Conservation (phyloP, 352 stramenopile genomes). For the Phytophthora sp. region DNA sequence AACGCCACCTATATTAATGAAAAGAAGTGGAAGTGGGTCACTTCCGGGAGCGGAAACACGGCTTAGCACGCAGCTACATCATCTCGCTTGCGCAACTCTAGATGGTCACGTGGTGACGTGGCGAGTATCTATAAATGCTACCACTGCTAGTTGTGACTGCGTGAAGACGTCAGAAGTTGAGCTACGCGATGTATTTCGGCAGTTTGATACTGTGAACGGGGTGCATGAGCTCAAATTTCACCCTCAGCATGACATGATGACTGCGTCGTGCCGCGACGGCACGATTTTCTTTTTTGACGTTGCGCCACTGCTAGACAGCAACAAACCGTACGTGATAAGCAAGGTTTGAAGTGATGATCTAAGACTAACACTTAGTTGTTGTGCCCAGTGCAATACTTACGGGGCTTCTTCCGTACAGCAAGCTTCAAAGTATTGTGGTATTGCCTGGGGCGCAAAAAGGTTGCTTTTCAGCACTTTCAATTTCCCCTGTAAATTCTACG, state of each 20-base stretch:
- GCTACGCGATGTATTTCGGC: slow-evolving; percentile 58
- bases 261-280: slow-evolving; percentile 62
- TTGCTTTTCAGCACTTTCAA: slow-evolving; percentile 53
- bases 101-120: slow-evolving; percentile 70
- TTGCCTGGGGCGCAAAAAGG: slow-evolving; percentile 52
- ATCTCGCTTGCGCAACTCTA: slow-evolving; percentile 60
- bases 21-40: slow-evolving; percentile 38
- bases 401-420: slow-evolving; percentile 56
- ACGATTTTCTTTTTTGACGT: slow-evolving; percentile 77
- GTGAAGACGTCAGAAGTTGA: slow-evolving; percentile 68
- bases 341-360: neutral
- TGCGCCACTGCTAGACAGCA: slow-evolving; percentile 50
- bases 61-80: slow-evolving; percentile 41
- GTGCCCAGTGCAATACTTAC: slow-evolving; percentile 38
- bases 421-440: slow-evolving; percentile 51
- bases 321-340: slow-evolving; percentile 47
- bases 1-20: slow-evolving; percentile 41
- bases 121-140: slow-evolving; percentile 40
- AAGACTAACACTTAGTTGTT: slow-evolving; percentile 8
- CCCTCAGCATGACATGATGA: slow-evolving; percentile 60
- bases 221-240: slow-evolving; percentile 73
- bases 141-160: slow-evolving; percentile 42
- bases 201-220: slow-evolving; percentile 63
- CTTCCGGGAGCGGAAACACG: slow-evolving; percentile 26
- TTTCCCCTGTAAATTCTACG: slow-evolving; percentile 42